Evolutionary conservation across 495 filamentous ascomycete species (phyloP).

Genomic region (Penicillium ochrochloron): DNA sequence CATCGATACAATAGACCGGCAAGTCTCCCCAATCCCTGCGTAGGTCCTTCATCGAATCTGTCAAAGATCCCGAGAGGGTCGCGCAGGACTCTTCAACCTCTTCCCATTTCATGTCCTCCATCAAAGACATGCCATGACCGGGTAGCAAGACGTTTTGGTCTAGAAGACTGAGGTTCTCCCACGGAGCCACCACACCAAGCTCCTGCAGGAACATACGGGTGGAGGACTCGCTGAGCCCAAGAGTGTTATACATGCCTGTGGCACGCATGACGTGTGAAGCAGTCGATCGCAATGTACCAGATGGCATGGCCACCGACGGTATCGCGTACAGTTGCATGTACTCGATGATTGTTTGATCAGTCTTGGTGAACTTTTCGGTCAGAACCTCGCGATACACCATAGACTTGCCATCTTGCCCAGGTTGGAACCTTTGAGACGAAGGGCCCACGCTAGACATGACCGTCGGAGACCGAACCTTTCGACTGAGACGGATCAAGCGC

Average conservation of each 20-base stretch:
- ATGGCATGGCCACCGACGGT: slow-evolving; percentile 54
- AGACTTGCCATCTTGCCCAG: slow-evolving; percentile 36
- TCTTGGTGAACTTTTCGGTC: slow-evolving; percentile 39
- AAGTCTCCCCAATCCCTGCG: slow-evolving; percentile 73
- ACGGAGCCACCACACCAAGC: slow-evolving; percentile 78
- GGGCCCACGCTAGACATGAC: slow-evolving; percentile 57
- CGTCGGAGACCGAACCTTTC: slow-evolving; percentile 64
- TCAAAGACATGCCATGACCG: slow-evolving; percentile 45
- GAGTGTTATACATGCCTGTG: slow-evolving; percentile 67
- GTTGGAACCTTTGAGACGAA: slow-evolving; percentile 45
- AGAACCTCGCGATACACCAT: slow-evolving; percentile 48
- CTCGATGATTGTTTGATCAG: slow-evolving; percentile 64
- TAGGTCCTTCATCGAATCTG: slow-evolving; percentile 57
- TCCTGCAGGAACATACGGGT: slow-evolving; percentile 82
- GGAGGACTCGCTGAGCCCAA: slow-evolving; percentile 56
- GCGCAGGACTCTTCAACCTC: slow-evolving; percentile 35
- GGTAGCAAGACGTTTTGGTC: slow-evolving; percentile 67
- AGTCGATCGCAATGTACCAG: slow-evolving; percentile 59
- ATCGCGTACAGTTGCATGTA: slow-evolving; percentile 68
- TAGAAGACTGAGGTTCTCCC: slow-evolving; percentile 74
- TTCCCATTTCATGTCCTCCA: slow-evolving; percentile 40
- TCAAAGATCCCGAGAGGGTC: slow-evolving; percentile 34
- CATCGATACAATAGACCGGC: slow-evolving; percentile 85
- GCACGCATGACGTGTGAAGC: slow-evolving; percentile 75
- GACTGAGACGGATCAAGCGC: slow-evolving; percentile 66